Conservation (phyloP, 2,329 filamentous ascomycete genomes). For the Thielaviopsis euricoi region DNA sequence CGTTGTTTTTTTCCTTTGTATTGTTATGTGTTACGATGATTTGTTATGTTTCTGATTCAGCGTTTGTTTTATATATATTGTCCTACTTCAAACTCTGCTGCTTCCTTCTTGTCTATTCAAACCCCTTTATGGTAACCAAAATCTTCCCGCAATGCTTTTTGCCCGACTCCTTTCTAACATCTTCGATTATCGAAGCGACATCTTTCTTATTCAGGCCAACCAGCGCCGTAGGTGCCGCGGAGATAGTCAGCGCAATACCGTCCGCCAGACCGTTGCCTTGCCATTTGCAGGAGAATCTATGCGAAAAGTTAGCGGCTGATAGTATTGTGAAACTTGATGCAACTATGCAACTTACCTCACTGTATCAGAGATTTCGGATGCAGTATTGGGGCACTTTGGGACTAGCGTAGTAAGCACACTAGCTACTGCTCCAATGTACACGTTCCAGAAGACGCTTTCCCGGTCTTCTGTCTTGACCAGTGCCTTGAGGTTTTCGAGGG, state of each 20-base stretch:
- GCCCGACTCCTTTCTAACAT: conserved; percentile 12
- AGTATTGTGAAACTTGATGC: not conserved
- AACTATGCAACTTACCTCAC: conserved; percentile 24
- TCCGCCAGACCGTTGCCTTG: not conserved
- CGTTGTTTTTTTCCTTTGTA: not conserved
- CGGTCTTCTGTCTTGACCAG: conserved; percentile 23
- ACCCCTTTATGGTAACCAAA: not conserved
- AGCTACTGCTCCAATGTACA: conserved; percentile 34
- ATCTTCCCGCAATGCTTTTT: not conserved
- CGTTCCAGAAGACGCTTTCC: conserved; percentile 33
- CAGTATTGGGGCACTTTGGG: conserved; percentile 24
- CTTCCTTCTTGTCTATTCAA: not conserved
- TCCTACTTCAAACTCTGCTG: not conserved
- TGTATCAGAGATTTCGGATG: conserved; percentile 19
- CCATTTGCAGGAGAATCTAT: not conserved
- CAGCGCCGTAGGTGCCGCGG: not conserved
- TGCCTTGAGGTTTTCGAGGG: conserved; percentile 26
- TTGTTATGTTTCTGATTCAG: not conserved
- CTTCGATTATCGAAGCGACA: conserved; percentile 19
- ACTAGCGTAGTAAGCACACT: conserved; percentile 25
- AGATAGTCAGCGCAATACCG: not conserved
- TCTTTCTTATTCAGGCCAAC: conserved; percentile 19
- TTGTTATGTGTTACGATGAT: not conserved
- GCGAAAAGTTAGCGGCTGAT: conserved; percentile 1
- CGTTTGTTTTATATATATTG: not conserved